These are phyloP conservation scores for Simmondsia chinensis DNA, from an alignment of 148 eudicot species.

Conservation along the genomic window DNA sequence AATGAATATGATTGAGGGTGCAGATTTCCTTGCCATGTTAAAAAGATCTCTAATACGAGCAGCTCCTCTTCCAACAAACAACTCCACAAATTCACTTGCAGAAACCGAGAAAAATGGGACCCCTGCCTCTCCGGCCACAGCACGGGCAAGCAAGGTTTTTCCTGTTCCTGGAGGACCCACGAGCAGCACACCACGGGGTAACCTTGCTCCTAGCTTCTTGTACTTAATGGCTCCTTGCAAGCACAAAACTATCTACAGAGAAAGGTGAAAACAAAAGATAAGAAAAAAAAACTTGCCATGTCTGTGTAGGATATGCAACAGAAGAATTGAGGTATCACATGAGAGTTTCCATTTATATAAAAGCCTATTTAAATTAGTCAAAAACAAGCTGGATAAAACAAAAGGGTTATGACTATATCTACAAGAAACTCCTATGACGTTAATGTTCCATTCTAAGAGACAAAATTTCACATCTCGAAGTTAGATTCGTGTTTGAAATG, in stretches of 20 bases:
- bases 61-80: slow-evolving; percentile 98
- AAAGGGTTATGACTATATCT: too few species aligned
- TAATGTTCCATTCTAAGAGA: too few species aligned
- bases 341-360: too few species aligned
- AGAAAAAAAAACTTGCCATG: too few species aligned
- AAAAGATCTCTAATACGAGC: slow-evolving; percentile 98
- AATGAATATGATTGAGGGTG: slow-evolving; percentile 92
- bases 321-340: too few species aligned
- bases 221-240: slow-evolving; percentile 84
- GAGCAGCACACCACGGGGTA: slow-evolving; percentile 90
- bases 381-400: too few species aligned
- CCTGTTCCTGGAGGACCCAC: slow-evolving; percentile 99
- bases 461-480: too few species aligned
- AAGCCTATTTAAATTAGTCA: too few species aligned
- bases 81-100: slow-evolving; percentile 96
- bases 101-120: slow-evolving; percentile 95
- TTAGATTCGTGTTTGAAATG: too few species aligned
- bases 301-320: too few species aligned
- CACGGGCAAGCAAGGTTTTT: slow-evolving; percentile 95
- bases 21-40: slow-evolving; percentile 63
- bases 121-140: slow-evolving; percentile 98
- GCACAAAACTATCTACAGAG: slow-evolving; percentile 68
- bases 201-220: slow-evolving; percentile 77
- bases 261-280: not conserved
- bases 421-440: too few species aligned